A percentile compares a stretch with the other conserved stretches of the same genome.
phyloP scores from a whole-genome alignment of 805 yeast genomes.

The Suhomyces prunicola region DNA sequence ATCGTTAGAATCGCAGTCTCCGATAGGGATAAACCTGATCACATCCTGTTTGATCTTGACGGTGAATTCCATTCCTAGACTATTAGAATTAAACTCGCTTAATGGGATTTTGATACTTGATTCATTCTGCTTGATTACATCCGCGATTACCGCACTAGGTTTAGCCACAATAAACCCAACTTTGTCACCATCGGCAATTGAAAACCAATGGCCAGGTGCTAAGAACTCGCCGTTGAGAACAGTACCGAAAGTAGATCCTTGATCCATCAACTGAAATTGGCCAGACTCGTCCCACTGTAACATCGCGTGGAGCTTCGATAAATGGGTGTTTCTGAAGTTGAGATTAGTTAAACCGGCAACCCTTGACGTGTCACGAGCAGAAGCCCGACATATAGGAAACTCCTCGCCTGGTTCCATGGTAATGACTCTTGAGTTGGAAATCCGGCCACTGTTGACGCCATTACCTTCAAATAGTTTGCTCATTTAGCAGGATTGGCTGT shows the following conservation, averaged over 20 bases:
- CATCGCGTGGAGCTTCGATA: conserved; percentile 38
- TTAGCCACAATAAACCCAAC: conserved; percentile 35
- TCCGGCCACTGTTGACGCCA: not conserved
- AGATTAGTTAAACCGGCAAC: conserved; percentile 27
- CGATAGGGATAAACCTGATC: conserved; percentile 15
- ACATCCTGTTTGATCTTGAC: conserved; percentile 11
- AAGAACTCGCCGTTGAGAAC: conserved; percentile 22
- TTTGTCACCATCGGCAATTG: conserved; percentile 22
- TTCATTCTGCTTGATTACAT: conserved; percentile 8
- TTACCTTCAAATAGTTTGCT: not conserved
- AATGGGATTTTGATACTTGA: conserved; percentile 19
- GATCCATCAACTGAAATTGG: conserved; percentile 25
- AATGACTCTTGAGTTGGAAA: conserved; percentile 10
- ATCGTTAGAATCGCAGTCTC: conserved; percentile 4
- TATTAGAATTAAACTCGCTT: conserved; percentile 18
- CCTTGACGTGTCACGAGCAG: conserved; percentile 25
- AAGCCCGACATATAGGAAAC: conserved; percentile 27
- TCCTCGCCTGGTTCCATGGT: conserved; percentile 13
- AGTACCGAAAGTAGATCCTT: conserved; percentile 39
- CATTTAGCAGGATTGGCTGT: not conserved
- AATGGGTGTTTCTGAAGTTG: conserved; percentile 30
- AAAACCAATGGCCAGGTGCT: conserved; percentile 5
- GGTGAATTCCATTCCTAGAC: conserved; percentile 18
- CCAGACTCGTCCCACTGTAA: conserved; percentile 16
- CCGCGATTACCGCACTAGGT: conserved; percentile 23